Evolutionary conservation across 2,329 filamentous ascomycete species (phyloP).

Genomic region (Calonectria henricotiae): DNA sequence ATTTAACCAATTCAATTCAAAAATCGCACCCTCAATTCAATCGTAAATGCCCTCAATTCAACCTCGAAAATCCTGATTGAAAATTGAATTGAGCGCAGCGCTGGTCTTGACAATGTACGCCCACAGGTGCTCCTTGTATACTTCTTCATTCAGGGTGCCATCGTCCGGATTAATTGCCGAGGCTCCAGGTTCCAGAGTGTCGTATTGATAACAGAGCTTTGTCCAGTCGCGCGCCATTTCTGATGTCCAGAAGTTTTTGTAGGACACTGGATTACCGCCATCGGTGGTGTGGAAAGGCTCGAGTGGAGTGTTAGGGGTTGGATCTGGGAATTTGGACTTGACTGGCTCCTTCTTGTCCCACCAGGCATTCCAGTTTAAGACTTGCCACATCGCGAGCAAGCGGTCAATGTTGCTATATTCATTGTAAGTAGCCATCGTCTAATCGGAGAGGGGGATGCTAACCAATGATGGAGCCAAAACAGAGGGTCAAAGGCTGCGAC

Average conservation of each 20-base stretch:
- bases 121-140: slow-evolving; percentile 2
- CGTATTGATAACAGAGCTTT: slow-evolving; percentile 21
- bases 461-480: slow-evolving; percentile 75
- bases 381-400: slow-evolving; percentile 38
- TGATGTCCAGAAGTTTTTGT: slow-evolving; percentile 40
- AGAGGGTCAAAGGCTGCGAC: slow-evolving; percentile 77
- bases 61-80: too few relatives aligned
- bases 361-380: slow-evolving; percentile 38
- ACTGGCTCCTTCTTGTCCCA: slow-evolving; percentile 17
- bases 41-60: too few relatives aligned
- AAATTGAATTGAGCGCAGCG: too few relatives aligned
- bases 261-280: slow-evolving; percentile 22
- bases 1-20: too few relatives aligned
- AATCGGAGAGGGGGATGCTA: not conserved
- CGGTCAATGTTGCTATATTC: slow-evolving; percentile 35
- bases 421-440: too few relatives aligned
- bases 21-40: too few relatives aligned
- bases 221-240: slow-evolving; percentile 19
- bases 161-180: not conserved
- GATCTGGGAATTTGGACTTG: not conserved
- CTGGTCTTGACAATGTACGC: not conserved
- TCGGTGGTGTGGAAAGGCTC: slow-evolving; percentile 32
- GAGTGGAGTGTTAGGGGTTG: not conserved
- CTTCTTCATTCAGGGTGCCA: slow-evolving; percentile 9
- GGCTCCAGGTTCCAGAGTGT: not conserved